Conservation (phyloP, 306 rosid genomes). For the Cicer pinnatifidum region DNA sequence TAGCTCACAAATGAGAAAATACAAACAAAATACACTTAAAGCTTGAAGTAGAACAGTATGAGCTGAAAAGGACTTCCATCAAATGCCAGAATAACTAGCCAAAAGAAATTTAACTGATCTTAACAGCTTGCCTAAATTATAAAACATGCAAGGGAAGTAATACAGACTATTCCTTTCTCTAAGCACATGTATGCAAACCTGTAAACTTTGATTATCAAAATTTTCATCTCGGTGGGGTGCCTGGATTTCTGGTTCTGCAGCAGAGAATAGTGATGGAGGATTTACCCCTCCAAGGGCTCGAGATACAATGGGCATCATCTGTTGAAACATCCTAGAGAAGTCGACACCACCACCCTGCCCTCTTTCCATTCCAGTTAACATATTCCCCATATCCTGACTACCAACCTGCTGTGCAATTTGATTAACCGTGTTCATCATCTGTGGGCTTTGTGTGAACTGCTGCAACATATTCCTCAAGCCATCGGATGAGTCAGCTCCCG, state of each 20-base stretch:
- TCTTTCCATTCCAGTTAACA: conserved; percentile 73
- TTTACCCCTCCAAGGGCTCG: conserved; percentile 67
- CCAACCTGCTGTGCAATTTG: conserved; percentile 87
- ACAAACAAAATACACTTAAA: neutral
- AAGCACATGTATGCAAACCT: conserved; percentile 57
- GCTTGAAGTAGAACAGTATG: conserved; percentile 17
- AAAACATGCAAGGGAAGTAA: conserved; percentile 32
- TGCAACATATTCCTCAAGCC: conserved; percentile 89
- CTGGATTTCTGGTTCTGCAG: conserved; percentile 51
- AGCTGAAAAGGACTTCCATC: conserved; percentile 12
- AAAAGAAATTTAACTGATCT: conserved; percentile 2
- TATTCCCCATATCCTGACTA: conserved; percentile 68
- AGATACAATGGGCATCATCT: conserved; percentile 97
- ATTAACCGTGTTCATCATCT: conserved; percentile 77
- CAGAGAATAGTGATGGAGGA: conserved; percentile 54
- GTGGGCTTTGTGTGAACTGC: conserved; percentile 91
- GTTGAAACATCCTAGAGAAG: conserved; percentile 88
- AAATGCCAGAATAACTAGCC: neutral
- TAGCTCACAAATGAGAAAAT: neutral
- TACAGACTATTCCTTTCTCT: conserved; percentile 19
- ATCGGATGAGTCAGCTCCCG: conserved; percentile 86
- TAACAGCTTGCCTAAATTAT: conserved; percentile 1
- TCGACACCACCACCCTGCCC: conserved; percentile 83
- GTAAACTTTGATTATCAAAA: conserved; percentile 51
- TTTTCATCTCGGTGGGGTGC: conserved; percentile 47